Conservation (phyloP, 2,329 filamentous ascomycete genomes). For the Phaeosphaeriaceae sp. region DNA sequence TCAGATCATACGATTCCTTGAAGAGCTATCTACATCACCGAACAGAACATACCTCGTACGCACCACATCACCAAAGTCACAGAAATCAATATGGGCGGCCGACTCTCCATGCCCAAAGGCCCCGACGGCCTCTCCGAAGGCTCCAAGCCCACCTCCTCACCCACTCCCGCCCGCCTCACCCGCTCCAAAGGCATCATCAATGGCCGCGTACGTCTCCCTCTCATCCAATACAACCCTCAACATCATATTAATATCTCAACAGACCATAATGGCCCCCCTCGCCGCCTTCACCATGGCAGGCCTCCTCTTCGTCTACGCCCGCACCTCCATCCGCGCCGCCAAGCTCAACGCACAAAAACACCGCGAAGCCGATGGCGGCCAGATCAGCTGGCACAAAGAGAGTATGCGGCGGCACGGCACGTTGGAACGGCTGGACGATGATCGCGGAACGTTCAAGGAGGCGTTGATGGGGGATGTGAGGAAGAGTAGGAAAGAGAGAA, state of each 20-base stretch:
- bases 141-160: slow-evolving; percentile 43
- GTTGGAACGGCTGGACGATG: slow-evolving; percentile 54
- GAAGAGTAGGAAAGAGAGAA: slow-evolving; percentile 41
- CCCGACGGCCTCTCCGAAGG: slow-evolving; percentile 54
- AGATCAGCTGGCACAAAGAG: slow-evolving; percentile 64
- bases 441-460: slow-evolving; percentile 41
- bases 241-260: slow-evolving; percentile 8
- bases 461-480: slow-evolving; percentile 42
- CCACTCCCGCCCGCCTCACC: slow-evolving; percentile 30
- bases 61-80: not conserved
- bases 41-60: not conserved
- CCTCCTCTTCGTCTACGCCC: slow-evolving; percentile 67
- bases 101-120: slow-evolving; percentile 54
- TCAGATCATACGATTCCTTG: slow-evolving; percentile 1
- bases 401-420: slow-evolving; percentile 61
- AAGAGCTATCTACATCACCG: not conserved
- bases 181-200: slow-evolving; percentile 45
- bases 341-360: slow-evolving; percentile 70
- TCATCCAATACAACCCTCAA: not conserved
- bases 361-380: slow-evolving; percentile 65
- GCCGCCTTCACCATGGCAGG: slow-evolving; percentile 70
- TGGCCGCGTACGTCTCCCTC: slow-evolving; percentile 36
- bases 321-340: slow-evolving; percentile 71
- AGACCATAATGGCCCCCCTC: slow-evolving; percentile 67
- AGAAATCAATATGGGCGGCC: slow-evolving; percentile 52